Percentiles rank a stretch among this genome's conserved stretches.
These are phyloP conservation scores for Hypoxylon sp. DNA, from an alignment of 2,329 filamentous ascomycete species.

Conservation along the genomic window DNA sequence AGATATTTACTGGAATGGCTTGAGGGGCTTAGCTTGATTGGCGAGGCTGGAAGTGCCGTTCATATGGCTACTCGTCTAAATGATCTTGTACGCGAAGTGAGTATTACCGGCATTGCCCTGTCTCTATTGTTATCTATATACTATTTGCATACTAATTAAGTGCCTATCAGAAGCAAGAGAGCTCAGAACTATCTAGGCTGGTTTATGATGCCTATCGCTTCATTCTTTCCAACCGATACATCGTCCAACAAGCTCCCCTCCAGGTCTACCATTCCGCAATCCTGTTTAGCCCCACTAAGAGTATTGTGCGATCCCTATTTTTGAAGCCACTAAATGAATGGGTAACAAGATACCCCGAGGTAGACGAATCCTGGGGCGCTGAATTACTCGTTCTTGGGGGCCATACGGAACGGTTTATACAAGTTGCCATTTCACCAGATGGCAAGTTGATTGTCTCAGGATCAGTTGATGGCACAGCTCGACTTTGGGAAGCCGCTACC, in stretches of 20 bases:
- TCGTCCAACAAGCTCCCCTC: conserved; percentile 14
- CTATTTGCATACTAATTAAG: not conserved
- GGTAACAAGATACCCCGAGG: not conserved
- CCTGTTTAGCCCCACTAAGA: conserved; percentile 16
- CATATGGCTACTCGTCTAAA: too few relatives aligned
- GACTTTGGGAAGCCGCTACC: conserved; percentile 4
- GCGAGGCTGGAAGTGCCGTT: conserved; percentile 5
- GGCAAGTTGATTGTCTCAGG: not conserved
- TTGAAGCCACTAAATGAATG: conserved; percentile 1
- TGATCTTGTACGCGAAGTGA: too few relatives aligned
- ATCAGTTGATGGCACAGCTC: not conserved
- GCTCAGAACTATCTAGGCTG: conserved; percentile 1
- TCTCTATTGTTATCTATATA: too few relatives aligned
- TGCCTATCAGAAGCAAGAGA: not conserved
- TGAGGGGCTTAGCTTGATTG: conserved; percentile 6
- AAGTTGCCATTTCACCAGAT: conserved; percentile 1
- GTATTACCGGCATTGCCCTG: too few relatives aligned
- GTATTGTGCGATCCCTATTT: conserved; percentile 15
- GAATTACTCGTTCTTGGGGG: not conserved
- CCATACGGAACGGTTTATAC: not conserved
- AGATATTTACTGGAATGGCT: conserved; percentile 8
- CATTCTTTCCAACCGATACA: not conserved
- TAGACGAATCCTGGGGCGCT: not conserved
- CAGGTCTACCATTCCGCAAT: conserved; percentile 21
- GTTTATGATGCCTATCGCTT: conserved; percentile 9